phyloP scores from a whole-genome alignment of 2,329 filamentous ascomycete species.

The Xylaria sp. region DNA sequence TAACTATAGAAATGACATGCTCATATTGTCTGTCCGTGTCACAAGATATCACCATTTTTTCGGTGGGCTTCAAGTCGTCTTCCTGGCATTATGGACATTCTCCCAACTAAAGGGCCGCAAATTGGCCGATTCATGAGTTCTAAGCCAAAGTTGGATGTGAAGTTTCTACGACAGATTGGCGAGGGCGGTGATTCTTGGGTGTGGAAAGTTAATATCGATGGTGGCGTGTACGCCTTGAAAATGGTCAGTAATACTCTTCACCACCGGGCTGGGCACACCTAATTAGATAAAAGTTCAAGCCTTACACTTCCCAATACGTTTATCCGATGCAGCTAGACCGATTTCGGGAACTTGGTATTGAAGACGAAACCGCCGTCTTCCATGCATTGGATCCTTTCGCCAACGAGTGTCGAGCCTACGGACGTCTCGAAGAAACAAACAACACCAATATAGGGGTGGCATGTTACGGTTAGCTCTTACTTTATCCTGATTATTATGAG shows the following conservation, averaged over 20 bases:
- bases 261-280: neutral
- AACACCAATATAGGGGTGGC: neutral
- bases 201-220: conserved; percentile 5
- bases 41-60: neutral
- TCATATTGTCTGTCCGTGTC: neutral
- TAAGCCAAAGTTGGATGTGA: neutral
- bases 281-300: neutral
- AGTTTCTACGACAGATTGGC: neutral
- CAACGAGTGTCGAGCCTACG: conserved; percentile 5
- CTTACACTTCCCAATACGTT: neutral
- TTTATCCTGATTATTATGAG: neutral
- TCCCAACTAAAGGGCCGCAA: neutral
- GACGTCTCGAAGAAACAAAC: neutral
- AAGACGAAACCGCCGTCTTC: neutral
- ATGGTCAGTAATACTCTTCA: neutral
- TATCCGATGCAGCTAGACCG: neutral
- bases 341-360: neutral
- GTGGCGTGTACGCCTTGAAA: neutral
- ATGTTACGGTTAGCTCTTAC: neutral
- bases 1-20: neutral
- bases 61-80: neutral
- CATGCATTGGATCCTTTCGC: neutral
- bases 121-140: neutral
- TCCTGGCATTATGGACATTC: neutral
- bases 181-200: neutral